A percentile compares a stretch with the other conserved stretches of the same genome.
These are phyloP conservation scores for Malbranchea cinnamomea DNA, from an alignment of 2,329 filamentous ascomycete genomes.

Conservation along the genomic window DNA sequence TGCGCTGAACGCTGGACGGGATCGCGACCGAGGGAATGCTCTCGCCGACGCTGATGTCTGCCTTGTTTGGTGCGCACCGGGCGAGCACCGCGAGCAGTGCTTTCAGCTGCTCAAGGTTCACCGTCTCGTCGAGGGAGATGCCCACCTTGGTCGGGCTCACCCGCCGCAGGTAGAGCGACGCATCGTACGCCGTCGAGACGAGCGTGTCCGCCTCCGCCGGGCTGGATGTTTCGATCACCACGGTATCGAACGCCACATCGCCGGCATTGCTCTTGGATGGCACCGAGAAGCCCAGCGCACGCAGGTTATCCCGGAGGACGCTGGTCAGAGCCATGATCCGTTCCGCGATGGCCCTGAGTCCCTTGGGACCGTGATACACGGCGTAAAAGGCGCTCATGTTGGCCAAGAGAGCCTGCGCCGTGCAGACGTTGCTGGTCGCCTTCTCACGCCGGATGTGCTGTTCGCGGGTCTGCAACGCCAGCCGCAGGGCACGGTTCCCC, in stretches of 20 bases:
- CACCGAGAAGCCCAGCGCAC: slow-evolving; percentile 48
- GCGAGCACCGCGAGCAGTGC: slow-evolving; percentile 44
- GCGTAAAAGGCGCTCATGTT: slow-evolving; percentile 96
- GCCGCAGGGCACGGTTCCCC: slow-evolving; percentile 63
- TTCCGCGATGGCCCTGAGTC: slow-evolving; percentile 70
- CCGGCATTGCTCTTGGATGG: slow-evolving; percentile 41
- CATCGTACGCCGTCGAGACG: slow-evolving; percentile 35
- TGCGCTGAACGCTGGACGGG: slow-evolving; percentile 47
- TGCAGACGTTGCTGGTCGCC: slow-evolving; percentile 95
- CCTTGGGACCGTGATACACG: slow-evolving; percentile 77
- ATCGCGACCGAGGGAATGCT: slow-evolving; percentile 28
- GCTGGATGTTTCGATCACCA: slow-evolving; percentile 47
- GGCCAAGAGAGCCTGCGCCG: slow-evolving; percentile 79
- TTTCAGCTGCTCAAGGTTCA: slow-evolving; percentile 40
- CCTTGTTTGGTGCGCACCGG: slow-evolving; percentile 24
- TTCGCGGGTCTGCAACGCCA: slow-evolving; percentile 83
- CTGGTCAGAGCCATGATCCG: slow-evolving; percentile 57
- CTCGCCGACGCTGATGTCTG: slow-evolving; percentile 16
- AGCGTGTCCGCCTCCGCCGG: slow-evolving; percentile 38
- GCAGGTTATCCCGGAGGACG: slow-evolving; percentile 50
- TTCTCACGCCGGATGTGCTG: slow-evolving; percentile 95
- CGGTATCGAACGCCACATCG: slow-evolving; percentile 62
- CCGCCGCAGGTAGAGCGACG: slow-evolving; percentile 47
- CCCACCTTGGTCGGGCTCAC: slow-evolving; percentile 47
- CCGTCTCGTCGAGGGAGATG: slow-evolving; percentile 67